Evolutionary conservation across 805 yeast species (phyloP), one percentile per base, ranked within the genome.

Genomic region (Ogataea degrootiae): DNA sequence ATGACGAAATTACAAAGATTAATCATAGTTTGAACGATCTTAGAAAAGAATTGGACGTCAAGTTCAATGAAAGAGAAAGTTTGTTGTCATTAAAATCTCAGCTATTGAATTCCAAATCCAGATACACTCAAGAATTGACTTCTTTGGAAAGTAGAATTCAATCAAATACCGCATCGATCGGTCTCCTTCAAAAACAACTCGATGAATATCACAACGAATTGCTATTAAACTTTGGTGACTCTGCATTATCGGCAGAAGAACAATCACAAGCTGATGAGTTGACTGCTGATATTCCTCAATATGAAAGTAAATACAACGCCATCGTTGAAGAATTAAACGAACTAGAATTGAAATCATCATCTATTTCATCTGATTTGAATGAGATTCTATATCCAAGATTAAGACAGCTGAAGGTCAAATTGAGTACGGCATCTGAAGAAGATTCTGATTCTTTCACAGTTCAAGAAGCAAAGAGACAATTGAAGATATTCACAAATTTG

Each of bases 381-480:
- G 80, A 82, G 31, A 82, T 75, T 43, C 68, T 82, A 40, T 66
- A 73, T 38, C 87, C 88, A 12, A 78, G 79, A 48, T 62, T 48
- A 39, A 70, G 46, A 66, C 75, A 75, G 35, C 50, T 79, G 58
- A 61, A 37, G 17, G 46, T 34, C 41, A 50, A 44, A 22, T 47
- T 46, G 15, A 39, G 29, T 14, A 15, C 50, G 17, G 34, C 35
- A 1, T 39, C 50, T 15, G 53, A 38, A 1, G 42, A 46, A 7
- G 51, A 43, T 12, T 42, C 58, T 4, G 41, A 23, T 4, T 41
- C 40, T 34, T 31, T 41, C 17, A 49, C 57, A 38, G 39, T 57
- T 9, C 26, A 38, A 4, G 60, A 58, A 3, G 43, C 60, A 6
- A 48, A 53, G 29, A 50, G 53, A 37, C 48, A 54, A 29, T 50